Conservation (phyloP, 306 rosid species). For the Carpinus fangiana region DNA sequence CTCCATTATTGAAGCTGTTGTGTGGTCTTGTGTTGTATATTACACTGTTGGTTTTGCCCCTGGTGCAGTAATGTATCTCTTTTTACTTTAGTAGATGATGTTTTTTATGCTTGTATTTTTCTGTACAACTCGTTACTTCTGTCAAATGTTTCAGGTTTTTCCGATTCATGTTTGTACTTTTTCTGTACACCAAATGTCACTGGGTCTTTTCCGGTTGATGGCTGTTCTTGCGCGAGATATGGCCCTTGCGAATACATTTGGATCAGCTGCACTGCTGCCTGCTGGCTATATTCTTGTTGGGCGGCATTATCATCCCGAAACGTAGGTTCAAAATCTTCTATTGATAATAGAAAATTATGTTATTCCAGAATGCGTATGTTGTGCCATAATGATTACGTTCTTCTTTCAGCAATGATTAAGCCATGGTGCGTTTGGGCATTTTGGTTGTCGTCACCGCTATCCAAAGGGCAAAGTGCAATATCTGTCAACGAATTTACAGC, state of each 20-base stretch:
- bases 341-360: not conserved
- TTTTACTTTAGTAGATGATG: not conserved
- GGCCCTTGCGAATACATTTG: constrained; percentile 86
- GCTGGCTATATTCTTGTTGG: constrained; percentile 58
- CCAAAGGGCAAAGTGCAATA: constrained; percentile 74
- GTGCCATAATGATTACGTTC: constrained; percentile 18
- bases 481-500: constrained; percentile 84
- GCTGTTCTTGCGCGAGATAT: constrained; percentile 76
- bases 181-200: constrained; percentile 82
- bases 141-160: constrained; percentile 69
- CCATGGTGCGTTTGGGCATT: constrained; percentile 91
- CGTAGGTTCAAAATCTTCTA: constrained; percentile 39
- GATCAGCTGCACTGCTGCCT: constrained; percentile 72
- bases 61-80: constrained; percentile 56
- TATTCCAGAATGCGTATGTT: not conserved
- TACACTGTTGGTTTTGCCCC: constrained; percentile 90
- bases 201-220: constrained; percentile 87
- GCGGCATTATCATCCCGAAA: constrained; percentile 87
- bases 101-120: not conserved
- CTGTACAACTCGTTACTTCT: constrained; percentile 16
- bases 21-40: constrained; percentile 80
- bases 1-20: constrained; percentile 71
- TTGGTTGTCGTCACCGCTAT: constrained; percentile 88
- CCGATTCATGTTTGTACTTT: constrained; percentile 75
- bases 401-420: constrained; percentile 61